Base-by-base conservation (phyloP, 2,329 filamentous ascomycete species). In the Sphaceloma murrayae region DNA sequence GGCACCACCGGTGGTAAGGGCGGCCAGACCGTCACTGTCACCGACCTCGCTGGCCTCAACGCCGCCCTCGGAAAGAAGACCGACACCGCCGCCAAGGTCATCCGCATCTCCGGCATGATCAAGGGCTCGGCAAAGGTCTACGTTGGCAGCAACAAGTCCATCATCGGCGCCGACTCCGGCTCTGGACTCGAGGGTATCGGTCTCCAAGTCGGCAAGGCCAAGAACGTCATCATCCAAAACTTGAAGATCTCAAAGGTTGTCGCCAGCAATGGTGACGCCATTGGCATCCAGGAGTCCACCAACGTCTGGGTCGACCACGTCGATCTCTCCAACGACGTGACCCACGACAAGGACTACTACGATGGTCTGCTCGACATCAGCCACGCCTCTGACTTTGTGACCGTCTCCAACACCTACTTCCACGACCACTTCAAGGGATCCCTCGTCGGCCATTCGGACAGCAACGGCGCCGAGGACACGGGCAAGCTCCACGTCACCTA, bases 251-350 rank as follows among this genome's bases (percentile, higher is more conserved):
- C 63, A 48, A 69, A 73, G 46, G 68, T 74, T 1, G 61, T 63
- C 8, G 62, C 65, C 5, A 58, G 62, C 6, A 60, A 64, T 22
- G 70, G 70, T 27, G 74, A 78, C 55, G 67, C 70, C 29, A 64
- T 78, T 43, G 66, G 67, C 2, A 62, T 75, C 2, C 65, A 75
- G 49, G 53, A 56, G 2, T 61, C 65, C 1, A 65, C 56, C 3
- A 71, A 72, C 45, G 64, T 78, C 19, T 83, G 78, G 79, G 64
- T 83, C 39, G 79, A 83, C 63, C 79, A 82, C 64, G 68, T 70
- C 57, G 78, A 83, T 51, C 67, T 83, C 16, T 77, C 72, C 3
- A 76, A 74, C 17, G 72, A 81, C 62, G 56, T 58, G 24, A 64
- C 70, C 53, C 66, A 74, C 56, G 75, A 70, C 66, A 83, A 83